Evolutionary conservation across 2,329 filamentous ascomycete species (phyloP).

Genomic region (Lachnellula cervina): DNA sequence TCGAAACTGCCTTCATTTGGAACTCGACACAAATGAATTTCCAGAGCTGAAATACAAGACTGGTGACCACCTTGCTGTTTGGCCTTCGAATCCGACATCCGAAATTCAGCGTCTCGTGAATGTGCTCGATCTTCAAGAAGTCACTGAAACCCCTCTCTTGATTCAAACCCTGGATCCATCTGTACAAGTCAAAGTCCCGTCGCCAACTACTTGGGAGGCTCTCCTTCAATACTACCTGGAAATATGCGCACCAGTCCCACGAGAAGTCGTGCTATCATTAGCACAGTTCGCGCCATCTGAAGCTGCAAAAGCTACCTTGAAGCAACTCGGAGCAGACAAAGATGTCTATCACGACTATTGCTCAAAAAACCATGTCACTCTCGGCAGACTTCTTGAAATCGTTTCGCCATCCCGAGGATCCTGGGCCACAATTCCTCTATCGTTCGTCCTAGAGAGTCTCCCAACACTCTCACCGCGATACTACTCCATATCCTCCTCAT

Average conservation of each 20-base stretch:
- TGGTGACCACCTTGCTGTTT: conserved; percentile 24
- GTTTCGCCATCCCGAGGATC: neutral
- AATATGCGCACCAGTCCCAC: conserved; percentile 38
- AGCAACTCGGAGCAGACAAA: conserved; percentile 7
- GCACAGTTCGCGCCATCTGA: conserved; percentile 37
- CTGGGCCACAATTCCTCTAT: conserved; percentile 44
- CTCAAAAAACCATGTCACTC: conserved; percentile 6
- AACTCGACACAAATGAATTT: conserved; percentile 15
- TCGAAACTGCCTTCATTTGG: conserved; percentile 22
- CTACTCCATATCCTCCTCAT: conserved; percentile 58
- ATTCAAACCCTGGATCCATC: conserved; percentile 10
- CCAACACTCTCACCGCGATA: conserved; percentile 54
- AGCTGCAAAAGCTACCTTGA: conserved; percentile 17
- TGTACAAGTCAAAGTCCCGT: conserved; percentile 11
- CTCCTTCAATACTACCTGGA: conserved; percentile 44
- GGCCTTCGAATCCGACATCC: conserved; percentile 19
- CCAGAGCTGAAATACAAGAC: conserved; percentile 25
- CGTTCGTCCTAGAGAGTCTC: conserved; percentile 51
- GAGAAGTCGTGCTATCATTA: conserved; percentile 35
- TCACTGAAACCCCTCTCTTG: conserved; percentile 4
- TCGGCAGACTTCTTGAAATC: conserved; percentile 13
- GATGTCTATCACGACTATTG: conserved; percentile 9
- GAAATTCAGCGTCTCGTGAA: conserved; percentile 16
- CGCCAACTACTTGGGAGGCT: conserved; percentile 27
- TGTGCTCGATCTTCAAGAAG: conserved; percentile 8